Base-by-base conservation (phyloP, 306 rosid genomes). In the Lathyrus oleraceus region DNA sequence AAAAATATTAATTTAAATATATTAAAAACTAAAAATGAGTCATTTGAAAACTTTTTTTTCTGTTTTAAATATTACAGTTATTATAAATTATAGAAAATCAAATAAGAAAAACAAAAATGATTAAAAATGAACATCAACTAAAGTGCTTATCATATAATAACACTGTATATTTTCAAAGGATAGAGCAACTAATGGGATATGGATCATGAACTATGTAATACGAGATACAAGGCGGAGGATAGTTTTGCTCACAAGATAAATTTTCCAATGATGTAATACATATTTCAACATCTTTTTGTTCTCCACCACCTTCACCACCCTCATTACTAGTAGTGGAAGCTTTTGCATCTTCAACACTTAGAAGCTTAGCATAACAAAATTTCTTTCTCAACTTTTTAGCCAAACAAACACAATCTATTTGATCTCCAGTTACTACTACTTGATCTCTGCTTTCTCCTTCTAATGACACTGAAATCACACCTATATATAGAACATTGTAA, bases 351-450 rank as follows among this genome's bases (percentile, higher is more conserved):
- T 1, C 70, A 1, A 79, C 79, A 32, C 79, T 73, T n/a, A 67
- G 0, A 40, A 73, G 60, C 14, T 47, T 51, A n/a, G 71, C 82
- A 67, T 25, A 2, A 9, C 10, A 57, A 36, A 79, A 67, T 65
- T 79, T 79, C 67, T 73, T 79, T 14, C 75, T 67, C 13, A 79
- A 9, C 38, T 52, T 63, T 3, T 30, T 67, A 20, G 82, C 51
- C 67, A 79, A 79, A 42, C 71, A 67, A 67, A 79, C 79, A n/a
- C 56, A 42, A 60, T 79, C 82, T 3, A 79, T 23, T 60, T 32
- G 9, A 40, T 72, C 75, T 67, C 82, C 82, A 0, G 20, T 73
- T 14, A 79, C 79, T 11, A 32, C 75, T 61, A 79, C 35, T 52
- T 51, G 61, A 21, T 73, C 67, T 40, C 36, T 60, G 66, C 19